A percentile compares a stretch with the other conserved stretches of the same genome.
These are phyloP conservation scores for Lagenidium sp. DNA, from an alignment of 352 stramenopile species.

Conservation along the genomic window DNA sequence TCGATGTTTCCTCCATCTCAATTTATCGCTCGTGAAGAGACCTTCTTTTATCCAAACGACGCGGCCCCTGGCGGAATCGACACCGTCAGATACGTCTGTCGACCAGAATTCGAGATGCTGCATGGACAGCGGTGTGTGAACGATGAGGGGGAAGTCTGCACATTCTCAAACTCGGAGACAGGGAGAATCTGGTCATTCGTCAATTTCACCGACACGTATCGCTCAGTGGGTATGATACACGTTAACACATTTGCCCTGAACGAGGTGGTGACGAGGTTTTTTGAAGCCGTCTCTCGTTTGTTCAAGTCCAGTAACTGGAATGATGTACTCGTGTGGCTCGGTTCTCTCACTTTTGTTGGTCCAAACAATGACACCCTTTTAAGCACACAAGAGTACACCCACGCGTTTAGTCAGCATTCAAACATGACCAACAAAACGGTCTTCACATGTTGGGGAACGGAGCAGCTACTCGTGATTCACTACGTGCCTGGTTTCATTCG, in stretches of 20 bases:
- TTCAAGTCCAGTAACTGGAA: neutral
- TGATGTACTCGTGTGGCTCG: too few species aligned
- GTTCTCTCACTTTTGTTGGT: neutral
- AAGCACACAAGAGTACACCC: neutral
- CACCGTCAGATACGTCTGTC: slow-evolving; percentile 1
- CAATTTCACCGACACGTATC: neutral
- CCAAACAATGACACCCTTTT: neutral
- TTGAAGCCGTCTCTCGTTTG: neutral
- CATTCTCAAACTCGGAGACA: neutral
- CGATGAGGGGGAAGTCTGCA: neutral
- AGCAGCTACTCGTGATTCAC: neutral
- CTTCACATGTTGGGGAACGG: neutral
- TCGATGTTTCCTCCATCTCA: neutral
- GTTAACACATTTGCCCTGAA: neutral
- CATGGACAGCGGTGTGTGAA: neutral
- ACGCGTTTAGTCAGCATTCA: neutral
- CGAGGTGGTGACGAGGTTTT: neutral
- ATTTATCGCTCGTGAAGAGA: neutral
- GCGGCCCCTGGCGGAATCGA: neutral
- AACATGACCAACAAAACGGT: neutral
- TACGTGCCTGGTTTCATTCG: neutral
- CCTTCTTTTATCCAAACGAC: neutral
- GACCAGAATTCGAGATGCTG: neutral
- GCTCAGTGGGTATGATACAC: neutral
- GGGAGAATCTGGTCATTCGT: neutral